Percentiles rank a stretch among this genome's conserved stretches.
Evolutionary conservation across 306 rosid genomes (phyloP).

Genomic region (Carpinus fangiana): DNA sequence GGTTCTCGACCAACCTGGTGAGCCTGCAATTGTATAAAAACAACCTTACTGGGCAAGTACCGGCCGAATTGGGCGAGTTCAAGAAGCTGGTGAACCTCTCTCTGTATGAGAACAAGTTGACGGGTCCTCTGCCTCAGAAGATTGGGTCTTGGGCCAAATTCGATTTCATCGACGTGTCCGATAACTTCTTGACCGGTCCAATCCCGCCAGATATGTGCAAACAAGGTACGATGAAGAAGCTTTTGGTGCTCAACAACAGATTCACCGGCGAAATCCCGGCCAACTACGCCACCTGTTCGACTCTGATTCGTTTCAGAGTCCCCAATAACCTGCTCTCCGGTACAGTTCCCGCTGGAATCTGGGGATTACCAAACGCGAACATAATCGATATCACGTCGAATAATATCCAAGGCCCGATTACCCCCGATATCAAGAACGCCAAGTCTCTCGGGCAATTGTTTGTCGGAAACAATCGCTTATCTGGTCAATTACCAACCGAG

Average conservation of each 20-base stretch:
- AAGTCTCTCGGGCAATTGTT: constrained; percentile 43
- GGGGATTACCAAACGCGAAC: constrained; percentile 68
- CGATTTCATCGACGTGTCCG: constrained; percentile 70
- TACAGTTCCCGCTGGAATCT: constrained; percentile 55
- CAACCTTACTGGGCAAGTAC: constrained; percentile 56
- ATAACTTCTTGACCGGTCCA: constrained; percentile 65
- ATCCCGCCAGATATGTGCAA: constrained; percentile 90
- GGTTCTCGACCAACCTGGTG: constrained; percentile 44
- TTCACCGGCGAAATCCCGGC: constrained; percentile 81
- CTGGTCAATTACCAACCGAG: constrained; percentile 65
- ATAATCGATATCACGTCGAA: constrained; percentile 66
- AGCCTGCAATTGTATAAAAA: constrained; percentile 63
- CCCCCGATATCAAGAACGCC: constrained; percentile 55
- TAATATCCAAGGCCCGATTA: constrained; percentile 57
- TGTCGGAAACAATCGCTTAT: constrained; percentile 48
- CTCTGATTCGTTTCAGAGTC: constrained; percentile 64
- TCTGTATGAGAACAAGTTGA: constrained; percentile 56
- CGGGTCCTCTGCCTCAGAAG: constrained; percentile 70
- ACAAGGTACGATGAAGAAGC: constrained; percentile 47
- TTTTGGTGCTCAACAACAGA: constrained; percentile 72
- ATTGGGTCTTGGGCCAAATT: constrained; percentile 68
- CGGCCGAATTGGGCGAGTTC: constrained; percentile 76
- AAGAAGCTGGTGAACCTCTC: constrained; percentile 52
- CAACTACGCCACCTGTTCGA: constrained; percentile 49
- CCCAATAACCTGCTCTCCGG: constrained; percentile 73